Percentiles rank a stretch among this genome's conserved stretches.
These are phyloP conservation scores for Mycosphaerella sp. DNA, from an alignment of 2,329 filamentous ascomycete genomes.

Conservation along the genomic window DNA sequence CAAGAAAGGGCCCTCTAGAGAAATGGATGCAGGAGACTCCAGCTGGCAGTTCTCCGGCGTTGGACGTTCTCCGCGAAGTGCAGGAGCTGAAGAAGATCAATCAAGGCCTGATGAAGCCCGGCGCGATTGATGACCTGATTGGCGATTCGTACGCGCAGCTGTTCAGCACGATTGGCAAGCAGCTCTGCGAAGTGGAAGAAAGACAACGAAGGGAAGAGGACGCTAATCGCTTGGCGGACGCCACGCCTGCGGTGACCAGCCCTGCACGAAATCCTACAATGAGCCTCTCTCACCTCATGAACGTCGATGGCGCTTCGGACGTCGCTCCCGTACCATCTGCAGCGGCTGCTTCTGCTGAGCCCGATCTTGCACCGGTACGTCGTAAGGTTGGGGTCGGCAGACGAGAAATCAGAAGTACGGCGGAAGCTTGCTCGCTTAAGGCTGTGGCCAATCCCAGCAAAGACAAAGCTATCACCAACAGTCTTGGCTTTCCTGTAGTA, in stretches of 20 bases:
- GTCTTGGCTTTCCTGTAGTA: not conserved
- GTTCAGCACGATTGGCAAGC: constrained; percentile 60
- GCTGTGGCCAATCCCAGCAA: constrained; percentile 8
- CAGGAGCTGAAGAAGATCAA: constrained; percentile 74
- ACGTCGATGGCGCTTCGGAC: constrained; percentile 29
- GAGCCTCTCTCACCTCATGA: constrained; percentile 34
- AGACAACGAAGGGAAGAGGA: constrained; percentile 27
- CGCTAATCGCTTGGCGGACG: constrained; percentile 17
- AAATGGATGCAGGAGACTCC: constrained; percentile 50
- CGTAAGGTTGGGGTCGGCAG: constrained; percentile 55
- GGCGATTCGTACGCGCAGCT: constrained; percentile 79
- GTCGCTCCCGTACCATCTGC: constrained; percentile 1
- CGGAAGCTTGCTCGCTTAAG: constrained; percentile 50
- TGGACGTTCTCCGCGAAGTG: constrained; percentile 60
- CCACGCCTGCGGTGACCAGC: constrained; percentile 15
- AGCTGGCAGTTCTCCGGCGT: constrained; percentile 42
- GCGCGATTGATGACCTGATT: constrained; percentile 85
- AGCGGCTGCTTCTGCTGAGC: not conserved
- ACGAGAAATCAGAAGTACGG: constrained; percentile 53
- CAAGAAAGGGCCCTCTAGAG: constrained; percentile 55
- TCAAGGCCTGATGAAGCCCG: constrained; percentile 76
- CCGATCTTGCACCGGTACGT: constrained; percentile 24
- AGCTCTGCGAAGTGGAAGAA: constrained; percentile 46
- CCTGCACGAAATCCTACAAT: constrained; percentile 30
- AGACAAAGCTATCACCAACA: constrained; percentile 11